A percentile compares a stretch with the other conserved stretches of the same genome.
phyloP scores from a whole-genome alignment of 148 eudicot species.

The Bassia scoparia region DNA sequence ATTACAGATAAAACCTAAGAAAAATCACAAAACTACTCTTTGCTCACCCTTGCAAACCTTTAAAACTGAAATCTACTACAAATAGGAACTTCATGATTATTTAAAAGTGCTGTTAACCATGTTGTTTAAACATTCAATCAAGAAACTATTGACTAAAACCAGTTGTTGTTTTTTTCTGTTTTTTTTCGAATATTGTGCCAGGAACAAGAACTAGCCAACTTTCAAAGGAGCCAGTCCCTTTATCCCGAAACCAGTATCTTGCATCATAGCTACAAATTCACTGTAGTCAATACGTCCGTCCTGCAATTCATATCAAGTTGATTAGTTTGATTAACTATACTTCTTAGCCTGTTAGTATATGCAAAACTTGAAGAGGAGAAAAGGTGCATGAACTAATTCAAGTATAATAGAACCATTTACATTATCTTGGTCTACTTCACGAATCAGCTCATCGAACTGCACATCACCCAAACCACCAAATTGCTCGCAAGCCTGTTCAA shows the following conservation, averaged over 20 bases:
- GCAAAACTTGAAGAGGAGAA: not conserved
- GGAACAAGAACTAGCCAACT: not conserved
- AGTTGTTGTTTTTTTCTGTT: too few species aligned
- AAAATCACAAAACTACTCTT: too few species aligned
- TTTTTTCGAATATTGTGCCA: too few species aligned
- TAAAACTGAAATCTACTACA: too few species aligned
- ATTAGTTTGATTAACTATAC: not conserved
- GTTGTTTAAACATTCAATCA: too few species aligned
- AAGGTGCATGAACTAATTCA: not conserved
- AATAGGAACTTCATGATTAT: too few species aligned
- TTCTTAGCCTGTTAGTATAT: too few species aligned
- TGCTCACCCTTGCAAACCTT: too few species aligned
- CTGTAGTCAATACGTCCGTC: constrained; percentile 60
- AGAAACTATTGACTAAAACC: too few species aligned
- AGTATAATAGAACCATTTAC: constrained; percentile 20
- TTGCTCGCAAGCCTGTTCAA: constrained; percentile 52
- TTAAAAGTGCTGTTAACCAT: too few species aligned
- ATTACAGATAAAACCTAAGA: too few species aligned
- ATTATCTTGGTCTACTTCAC: constrained; percentile 59
- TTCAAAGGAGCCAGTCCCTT: constrained; percentile 21
- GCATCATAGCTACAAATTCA: constrained; percentile 65
- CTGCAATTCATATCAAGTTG: constrained; percentile 29
- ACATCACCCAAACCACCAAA: constrained; percentile 51
- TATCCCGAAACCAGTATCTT: constrained; percentile 40
- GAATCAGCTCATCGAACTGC: constrained; percentile 48